Evolutionary conservation across 192 early-diverging fungal species (phyloP).

Genomic region (Ambispora gerdemannii): DNA sequence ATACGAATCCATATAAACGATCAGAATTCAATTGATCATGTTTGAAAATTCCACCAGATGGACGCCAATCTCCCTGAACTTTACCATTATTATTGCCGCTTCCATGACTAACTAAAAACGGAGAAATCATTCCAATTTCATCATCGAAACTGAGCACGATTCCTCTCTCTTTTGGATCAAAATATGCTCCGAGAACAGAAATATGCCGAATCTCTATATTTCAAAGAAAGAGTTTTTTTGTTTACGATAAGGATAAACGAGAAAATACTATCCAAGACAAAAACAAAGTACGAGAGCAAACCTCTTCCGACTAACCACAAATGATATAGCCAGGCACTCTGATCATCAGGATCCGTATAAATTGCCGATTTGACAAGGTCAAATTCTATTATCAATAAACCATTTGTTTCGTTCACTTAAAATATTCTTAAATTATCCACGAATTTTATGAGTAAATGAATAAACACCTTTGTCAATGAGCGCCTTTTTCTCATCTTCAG

Average conservation of each 20-base stretch:
- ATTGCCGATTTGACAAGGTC: conserved; percentile 85
- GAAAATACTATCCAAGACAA: background rate
- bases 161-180: background rate
- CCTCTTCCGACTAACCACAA: conserved; percentile 82
- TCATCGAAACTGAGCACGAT: conserved; percentile 9
- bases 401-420: background rate
- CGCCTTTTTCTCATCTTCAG: conserved; percentile 39
- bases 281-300: conserved; percentile 12
- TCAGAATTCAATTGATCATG: background rate
- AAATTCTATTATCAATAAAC: conserved; percentile 58
- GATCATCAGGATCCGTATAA: conserved; percentile 96
- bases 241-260: background rate
- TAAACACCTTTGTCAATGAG: conserved; percentile 25
- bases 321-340: conserved; percentile 96
- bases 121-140: conserved; percentile 21
- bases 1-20: conserved; percentile 10
- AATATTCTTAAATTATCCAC: conserved; percentile 8
- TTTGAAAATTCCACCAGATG: background rate
- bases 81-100: background rate
- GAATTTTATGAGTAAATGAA: no score
- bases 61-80: conserved; percentile 3
- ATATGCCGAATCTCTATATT: conserved; percentile 17
- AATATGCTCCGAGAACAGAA: conserved; percentile 16
- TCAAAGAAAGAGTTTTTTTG: no score
- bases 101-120: background rate